These are phyloP conservation scores for Biancaea sappan DNA, from an alignment of 306 rosid species.

Conservation along the genomic window DNA sequence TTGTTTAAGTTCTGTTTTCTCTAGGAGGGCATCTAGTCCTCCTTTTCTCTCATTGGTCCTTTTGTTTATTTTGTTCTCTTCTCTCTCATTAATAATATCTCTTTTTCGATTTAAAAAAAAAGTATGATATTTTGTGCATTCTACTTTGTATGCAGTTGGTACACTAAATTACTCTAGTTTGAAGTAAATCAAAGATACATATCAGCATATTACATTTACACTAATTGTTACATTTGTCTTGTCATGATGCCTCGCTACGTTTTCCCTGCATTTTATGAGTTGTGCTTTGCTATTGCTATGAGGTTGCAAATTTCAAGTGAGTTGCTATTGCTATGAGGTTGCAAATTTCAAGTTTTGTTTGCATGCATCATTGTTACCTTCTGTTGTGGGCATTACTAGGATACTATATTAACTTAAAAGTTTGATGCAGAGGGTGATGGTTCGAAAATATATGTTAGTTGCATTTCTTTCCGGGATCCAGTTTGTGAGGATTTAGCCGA, in stretches of 20 bases:
- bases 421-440: slow-evolving; percentile 94
- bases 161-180: background rate
- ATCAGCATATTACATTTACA: slow-evolving; percentile 1
- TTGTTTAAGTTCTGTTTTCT: no score
- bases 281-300: slow-evolving; percentile 29
- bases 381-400: slow-evolving; percentile 15
- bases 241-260: slow-evolving; percentile 2
- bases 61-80: no score
- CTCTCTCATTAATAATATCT: no score
- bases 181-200: background rate
- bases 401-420: slow-evolving; percentile 34
- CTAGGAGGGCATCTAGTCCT: no score
- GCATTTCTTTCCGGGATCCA: slow-evolving; percentile 96
- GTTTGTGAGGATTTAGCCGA: slow-evolving; percentile 90
- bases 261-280: slow-evolving; percentile 12
- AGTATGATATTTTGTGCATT: background rate
- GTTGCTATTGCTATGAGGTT: slow-evolving; percentile 25
- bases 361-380: slow-evolving; percentile 24
- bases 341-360: slow-evolving; percentile 26
- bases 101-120: no score
- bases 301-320: no score
- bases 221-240: slow-evolving; percentile 20
- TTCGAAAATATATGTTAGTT: slow-evolving; percentile 92
- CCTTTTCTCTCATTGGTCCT: no score
- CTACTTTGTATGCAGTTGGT: background rate